Evolutionary conservation across 176 grass and related monocot genomes (phyloP).

Genomic region (Avena atlantica): DNA sequence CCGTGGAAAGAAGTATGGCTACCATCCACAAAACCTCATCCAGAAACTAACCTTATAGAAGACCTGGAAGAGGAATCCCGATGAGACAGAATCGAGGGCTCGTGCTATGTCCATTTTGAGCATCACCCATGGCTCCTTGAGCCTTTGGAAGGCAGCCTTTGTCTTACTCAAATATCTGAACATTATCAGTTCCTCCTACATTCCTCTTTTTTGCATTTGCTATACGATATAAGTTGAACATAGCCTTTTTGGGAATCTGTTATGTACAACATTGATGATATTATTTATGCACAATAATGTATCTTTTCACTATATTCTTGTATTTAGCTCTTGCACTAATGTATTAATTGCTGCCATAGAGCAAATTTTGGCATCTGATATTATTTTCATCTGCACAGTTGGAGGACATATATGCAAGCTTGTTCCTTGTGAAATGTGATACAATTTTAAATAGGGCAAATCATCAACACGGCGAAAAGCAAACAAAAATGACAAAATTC

Average conservation of each 20-base stretch:
- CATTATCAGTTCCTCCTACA: constrained; percentile 6
- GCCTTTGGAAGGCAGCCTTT: not conserved
- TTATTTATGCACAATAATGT: constrained; percentile 9
- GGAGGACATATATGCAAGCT: constrained; percentile 98
- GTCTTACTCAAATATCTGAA: not conserved
- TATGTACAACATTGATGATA: constrained; percentile 5
- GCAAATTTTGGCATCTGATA: constrained; percentile 34
- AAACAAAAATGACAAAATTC: constrained; percentile 98
- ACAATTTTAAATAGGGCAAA: constrained; percentile 79
- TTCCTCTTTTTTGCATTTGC: not conserved
- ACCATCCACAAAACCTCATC: too few species aligned
- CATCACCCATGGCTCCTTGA: too few species aligned
- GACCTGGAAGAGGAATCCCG: too few species aligned
- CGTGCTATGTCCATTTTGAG: too few species aligned
- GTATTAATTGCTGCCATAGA: constrained; percentile 9
- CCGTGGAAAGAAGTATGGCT: too few species aligned
- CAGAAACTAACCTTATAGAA: too few species aligned
- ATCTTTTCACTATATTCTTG: constrained; percentile 13
- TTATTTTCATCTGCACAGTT: constrained; percentile 64
- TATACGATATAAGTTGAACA: constrained; percentile 9
- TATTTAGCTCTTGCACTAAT: constrained; percentile 35
- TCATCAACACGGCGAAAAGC: constrained; percentile 80
- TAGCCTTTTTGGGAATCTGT: constrained; percentile 9
- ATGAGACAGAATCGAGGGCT: too few species aligned
- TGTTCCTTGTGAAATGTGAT: constrained; percentile 99